phyloP scores from a whole-genome alignment of 352 stramenopile genomes.

The Globisporangium barbulae region DNA sequence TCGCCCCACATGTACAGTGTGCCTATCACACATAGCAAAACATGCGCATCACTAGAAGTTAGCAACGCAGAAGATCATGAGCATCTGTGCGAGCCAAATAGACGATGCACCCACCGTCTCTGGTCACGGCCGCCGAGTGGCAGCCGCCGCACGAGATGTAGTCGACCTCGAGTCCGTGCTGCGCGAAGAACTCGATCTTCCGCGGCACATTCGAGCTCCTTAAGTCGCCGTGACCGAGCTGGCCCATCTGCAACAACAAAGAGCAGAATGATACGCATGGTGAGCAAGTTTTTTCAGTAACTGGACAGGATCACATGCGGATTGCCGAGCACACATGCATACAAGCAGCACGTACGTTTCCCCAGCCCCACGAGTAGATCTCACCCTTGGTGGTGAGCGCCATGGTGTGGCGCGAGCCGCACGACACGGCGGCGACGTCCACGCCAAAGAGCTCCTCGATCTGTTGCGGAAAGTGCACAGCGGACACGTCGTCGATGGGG shows the following conservation, averaged over 20 bases:
- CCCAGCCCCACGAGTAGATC: slow-evolving; percentile 79
- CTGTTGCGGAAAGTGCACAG: slow-evolving; percentile 72
- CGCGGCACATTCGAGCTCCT: slow-evolving; percentile 65
- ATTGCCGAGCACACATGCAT: neutral
- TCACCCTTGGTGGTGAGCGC: slow-evolving; percentile 59
- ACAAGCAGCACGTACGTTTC: slow-evolving; percentile 44
- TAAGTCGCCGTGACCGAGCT: slow-evolving; percentile 71
- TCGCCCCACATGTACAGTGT: slow-evolving; percentile 84
- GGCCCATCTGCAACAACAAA: slow-evolving; percentile 52
- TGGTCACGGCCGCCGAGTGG: slow-evolving; percentile 74
- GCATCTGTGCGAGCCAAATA: neutral
- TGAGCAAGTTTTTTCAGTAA: neutral
- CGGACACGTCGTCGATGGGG: slow-evolving; percentile 67
- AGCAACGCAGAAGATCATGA: neutral
- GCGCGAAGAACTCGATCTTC: slow-evolving; percentile 60
- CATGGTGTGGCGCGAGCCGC: slow-evolving; percentile 80
- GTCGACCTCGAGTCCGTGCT: slow-evolving; percentile 44
- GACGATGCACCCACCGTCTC: slow-evolving; percentile 34
- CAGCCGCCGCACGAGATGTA: slow-evolving; percentile 82
- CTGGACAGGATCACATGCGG: neutral
- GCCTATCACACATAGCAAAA: slow-evolving; percentile 18
- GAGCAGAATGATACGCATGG: neutral
- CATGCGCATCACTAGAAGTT: neutral
- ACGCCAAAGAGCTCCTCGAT: slow-evolving; percentile 43
- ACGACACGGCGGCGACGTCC: slow-evolving; percentile 68